Conservation (phyloP, 768 basidiomycete species). For the Amanita rimosa region DNA sequence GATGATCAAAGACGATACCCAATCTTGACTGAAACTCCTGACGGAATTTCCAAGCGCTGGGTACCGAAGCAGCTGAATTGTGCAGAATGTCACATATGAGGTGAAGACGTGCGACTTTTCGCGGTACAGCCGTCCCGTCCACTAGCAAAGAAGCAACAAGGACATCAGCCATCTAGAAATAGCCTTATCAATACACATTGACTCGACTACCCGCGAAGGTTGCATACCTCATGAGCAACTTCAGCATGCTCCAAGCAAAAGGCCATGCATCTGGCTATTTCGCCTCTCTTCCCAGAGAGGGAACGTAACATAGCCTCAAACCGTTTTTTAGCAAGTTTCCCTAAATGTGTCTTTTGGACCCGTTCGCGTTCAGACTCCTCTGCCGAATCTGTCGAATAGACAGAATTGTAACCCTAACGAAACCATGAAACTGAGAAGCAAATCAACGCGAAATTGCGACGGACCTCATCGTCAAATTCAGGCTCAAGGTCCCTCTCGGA, state of each 20-base stretch:
- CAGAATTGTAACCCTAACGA: conserved; percentile 69
- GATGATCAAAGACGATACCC: conserved; percentile 92
- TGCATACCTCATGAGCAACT: conserved; percentile 80
- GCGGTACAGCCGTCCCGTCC: conserved; percentile 91
- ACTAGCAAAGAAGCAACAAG: conserved; percentile 84
- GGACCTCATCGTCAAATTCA: conserved; percentile 78
- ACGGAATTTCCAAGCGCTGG: conserved; percentile 96
- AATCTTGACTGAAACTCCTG: conserved; percentile 87
- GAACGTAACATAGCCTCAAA: conserved; percentile 89
- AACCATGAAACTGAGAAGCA: background rate
- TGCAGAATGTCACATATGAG: conserved; percentile 97
- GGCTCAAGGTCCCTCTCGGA: conserved; percentile 42
- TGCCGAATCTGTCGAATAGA: conserved; percentile 87
- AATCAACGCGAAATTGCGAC: conserved; percentile 9
- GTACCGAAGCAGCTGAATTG: conserved; percentile 88
- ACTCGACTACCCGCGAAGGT: background rate
- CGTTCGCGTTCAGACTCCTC: conserved; percentile 90
- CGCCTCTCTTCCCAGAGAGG: conserved; percentile 76
- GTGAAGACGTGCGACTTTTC: conserved; percentile 91
- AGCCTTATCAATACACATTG: background rate
- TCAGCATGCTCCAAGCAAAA: conserved; percentile 96
- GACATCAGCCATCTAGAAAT: conserved; percentile 72
- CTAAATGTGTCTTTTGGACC: conserved; percentile 63
- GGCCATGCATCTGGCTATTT: conserved; percentile 93
- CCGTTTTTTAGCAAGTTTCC: conserved; percentile 66